Evolutionary conservation across 257 asterid genomes (phyloP), one percentile per base, ranked within the genome.

Genomic region (Henckelia pumila): DNA sequence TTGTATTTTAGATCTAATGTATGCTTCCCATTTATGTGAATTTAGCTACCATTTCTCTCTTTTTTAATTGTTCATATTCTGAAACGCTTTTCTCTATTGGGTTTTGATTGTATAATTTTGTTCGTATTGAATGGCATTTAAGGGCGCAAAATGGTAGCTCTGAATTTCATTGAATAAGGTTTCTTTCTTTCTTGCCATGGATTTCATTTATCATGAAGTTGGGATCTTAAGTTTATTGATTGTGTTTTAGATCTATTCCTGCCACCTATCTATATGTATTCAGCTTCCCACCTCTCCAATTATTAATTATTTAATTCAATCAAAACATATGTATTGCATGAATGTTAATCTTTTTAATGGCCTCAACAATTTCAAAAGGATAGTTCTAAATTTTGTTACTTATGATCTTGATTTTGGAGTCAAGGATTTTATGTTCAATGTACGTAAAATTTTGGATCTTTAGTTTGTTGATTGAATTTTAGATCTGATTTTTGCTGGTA

Each of bases 241-340:
- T 16, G 60, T 67, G 29, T 66, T 68, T n/a, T 59, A 57, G 78
- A 75, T 79, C 80, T 75, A 44, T 64, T 66, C 47, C 29, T 20
- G 32, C 24, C 47, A 59, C 33, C 55, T 71, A 16, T 33, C 14
- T 25, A 8, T 53, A 5, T 55, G 26, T 66, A 8, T 72, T 69
- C 40, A 50, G 52, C 64, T 57, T 24, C 47, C 28, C 33, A 6
- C 1, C 9, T 59, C 24, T 24, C 9, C 23, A 29, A 32, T 69
- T 14, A 29, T 56, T 64, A 67, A 62, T 53, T 59, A 8, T 33
- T 35, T 71, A 20, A 9, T 40, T 13, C 50, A 40, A 13, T 40
- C n/a, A 40, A 11, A 11, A n/a, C 17, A 47, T 47, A 16, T 40
- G 47, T 40, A 14, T 47, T 16, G 55, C 55, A 47, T 47, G 21